Percentiles rank a stretch among this genome's conserved stretches.
These are phyloP conservation scores for Cyclotella cryptica DNA, from an alignment of 108 stramenopile species.

Conservation along the genomic window DNA sequence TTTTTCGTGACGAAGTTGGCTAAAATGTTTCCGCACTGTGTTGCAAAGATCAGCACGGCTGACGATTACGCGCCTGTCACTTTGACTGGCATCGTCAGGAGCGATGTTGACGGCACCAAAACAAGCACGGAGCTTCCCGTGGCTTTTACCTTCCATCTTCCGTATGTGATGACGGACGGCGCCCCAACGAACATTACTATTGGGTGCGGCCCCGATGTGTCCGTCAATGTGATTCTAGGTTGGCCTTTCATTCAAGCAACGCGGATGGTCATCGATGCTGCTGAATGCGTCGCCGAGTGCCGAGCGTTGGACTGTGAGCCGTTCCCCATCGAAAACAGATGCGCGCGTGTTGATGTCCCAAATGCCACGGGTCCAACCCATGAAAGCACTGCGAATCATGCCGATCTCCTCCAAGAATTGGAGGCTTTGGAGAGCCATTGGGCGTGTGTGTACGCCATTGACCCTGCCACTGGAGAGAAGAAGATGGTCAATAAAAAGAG, in stretches of 20 bases:
- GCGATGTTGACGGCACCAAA: background rate
- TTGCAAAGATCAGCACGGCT: background rate
- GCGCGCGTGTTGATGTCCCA: background rate
- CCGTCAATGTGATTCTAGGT: slow-evolving; percentile 13
- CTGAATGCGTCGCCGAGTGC: slow-evolving; percentile 7
- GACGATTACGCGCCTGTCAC: slow-evolving; percentile 1
- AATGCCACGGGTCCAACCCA: background rate
- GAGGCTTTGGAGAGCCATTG: background rate
- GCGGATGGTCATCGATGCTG: slow-evolving; percentile 5
- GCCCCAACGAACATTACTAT: background rate
- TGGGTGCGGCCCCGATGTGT: slow-evolving; percentile 2
- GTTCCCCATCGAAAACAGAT: background rate
- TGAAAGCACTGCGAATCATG: background rate
- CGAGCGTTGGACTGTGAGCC: slow-evolving; percentile 3
- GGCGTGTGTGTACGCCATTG: no score
- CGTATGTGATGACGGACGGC: background rate
- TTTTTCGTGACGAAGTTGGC: background rate
- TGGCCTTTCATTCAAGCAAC: slow-evolving; percentile 9
- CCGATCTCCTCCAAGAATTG: background rate
- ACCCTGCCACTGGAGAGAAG: background rate
- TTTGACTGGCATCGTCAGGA: slow-evolving; percentile 5
- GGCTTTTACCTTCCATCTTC: slow-evolving; percentile 13
- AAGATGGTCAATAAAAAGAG: background rate
- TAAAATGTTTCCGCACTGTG: background rate
- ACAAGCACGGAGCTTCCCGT: background rate